Evolutionary conservation across 257 asterid species (phyloP).

Genomic region (Solanum chiquidenum): DNA sequence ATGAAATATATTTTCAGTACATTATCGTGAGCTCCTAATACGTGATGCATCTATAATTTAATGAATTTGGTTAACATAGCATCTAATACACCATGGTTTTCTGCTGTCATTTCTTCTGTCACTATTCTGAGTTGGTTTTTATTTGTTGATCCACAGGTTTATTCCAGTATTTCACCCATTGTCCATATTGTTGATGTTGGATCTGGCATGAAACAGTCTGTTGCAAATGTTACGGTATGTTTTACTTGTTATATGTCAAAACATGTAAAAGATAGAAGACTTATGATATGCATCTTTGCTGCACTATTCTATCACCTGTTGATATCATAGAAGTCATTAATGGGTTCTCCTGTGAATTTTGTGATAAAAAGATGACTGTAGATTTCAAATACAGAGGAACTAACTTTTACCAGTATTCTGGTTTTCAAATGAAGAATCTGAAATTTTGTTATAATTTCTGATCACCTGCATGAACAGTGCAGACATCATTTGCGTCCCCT

Average conservation of each 20-base stretch:
- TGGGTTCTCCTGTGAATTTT: neutral
- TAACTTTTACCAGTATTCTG: neutral
- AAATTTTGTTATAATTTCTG: neutral
- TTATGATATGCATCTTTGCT: neutral
- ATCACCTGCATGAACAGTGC: neutral
- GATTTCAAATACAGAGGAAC: neutral
- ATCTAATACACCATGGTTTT: neutral
- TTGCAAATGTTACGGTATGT: slow-evolving; percentile 78
- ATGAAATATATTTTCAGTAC: neutral
- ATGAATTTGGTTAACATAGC: neutral
- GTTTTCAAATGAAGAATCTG: neutral
- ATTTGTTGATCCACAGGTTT: slow-evolving; percentile 39
- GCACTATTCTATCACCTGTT: neutral
- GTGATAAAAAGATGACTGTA: neutral
- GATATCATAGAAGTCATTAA: neutral
- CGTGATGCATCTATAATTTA: neutral
- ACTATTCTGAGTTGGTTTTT: neutral
- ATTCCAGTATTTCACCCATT: slow-evolving; percentile 76
- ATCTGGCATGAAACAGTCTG: slow-evolving; percentile 61
- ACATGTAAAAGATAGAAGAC: neutral
- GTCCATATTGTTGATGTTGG: slow-evolving; percentile 89
- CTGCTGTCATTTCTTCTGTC: neutral
- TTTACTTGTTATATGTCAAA: slow-evolving; percentile 6
- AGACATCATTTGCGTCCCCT: neutral
- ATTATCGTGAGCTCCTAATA: neutral